Conservation (phyloP, 1,284 basidiomycete species). For the Puccinia triticina region DNA sequence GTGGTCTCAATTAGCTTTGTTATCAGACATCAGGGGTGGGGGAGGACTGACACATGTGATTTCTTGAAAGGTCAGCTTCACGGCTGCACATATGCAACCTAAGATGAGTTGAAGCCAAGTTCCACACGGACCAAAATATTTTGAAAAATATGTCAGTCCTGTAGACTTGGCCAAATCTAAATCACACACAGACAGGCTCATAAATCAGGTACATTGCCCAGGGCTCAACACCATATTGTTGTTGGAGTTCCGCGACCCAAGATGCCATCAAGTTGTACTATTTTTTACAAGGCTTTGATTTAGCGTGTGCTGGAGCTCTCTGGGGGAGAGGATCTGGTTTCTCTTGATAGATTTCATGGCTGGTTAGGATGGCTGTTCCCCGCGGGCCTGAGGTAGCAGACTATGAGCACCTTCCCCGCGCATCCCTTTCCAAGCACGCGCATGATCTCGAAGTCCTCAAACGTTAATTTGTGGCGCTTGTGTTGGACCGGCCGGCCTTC, state of each 20-base stretch:
- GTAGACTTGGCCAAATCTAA: neutral
- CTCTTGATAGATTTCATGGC: constrained; percentile 97
- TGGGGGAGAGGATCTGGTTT: constrained; percentile 89
- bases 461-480: constrained; percentile 19
- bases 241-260: constrained; percentile 86
- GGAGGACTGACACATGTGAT: constrained; percentile 21
- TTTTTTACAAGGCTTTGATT: too few species aligned
- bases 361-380: neutral
- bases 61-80: constrained; percentile 46
- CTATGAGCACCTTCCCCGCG: constrained; percentile 72
- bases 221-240: constrained; percentile 80
- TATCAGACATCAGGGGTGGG: neutral
- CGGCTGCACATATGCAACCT: constrained; percentile 50
- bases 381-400: constrained; percentile 24
- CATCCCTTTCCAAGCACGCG: constrained; percentile 93
- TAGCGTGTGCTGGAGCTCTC: constrained; percentile 90
- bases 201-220: constrained; percentile 85
- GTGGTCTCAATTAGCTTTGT: neutral
- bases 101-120: constrained; percentile 41
- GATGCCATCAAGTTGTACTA: constrained; percentile 82
- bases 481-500: constrained; percentile 10
- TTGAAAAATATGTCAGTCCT: neutral
- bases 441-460: constrained; percentile 95
- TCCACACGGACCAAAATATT: constrained; percentile 47
- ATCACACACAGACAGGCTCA: constrained; percentile 55